Conservation (phyloP, 129 eudicot genomes). For the Artemisia argyi region DNA sequence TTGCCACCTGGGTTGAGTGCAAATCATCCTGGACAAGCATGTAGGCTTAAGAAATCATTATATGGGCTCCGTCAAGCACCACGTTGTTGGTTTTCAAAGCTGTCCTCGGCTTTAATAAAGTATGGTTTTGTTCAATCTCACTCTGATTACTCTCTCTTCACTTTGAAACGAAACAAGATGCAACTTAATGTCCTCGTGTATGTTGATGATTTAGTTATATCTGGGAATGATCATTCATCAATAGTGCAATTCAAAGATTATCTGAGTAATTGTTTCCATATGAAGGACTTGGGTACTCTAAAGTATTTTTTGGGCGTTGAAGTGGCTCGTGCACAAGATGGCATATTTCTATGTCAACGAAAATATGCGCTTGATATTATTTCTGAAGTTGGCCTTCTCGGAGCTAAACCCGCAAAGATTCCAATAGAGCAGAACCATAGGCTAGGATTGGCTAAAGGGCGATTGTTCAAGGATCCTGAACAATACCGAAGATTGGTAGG, state of each 20-base stretch:
- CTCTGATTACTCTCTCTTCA: conserved; percentile 12
- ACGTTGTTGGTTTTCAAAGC: conserved; percentile 16
- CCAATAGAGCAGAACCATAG: conserved; percentile 9
- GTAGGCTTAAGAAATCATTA: conserved; percentile 13
- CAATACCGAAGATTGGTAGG: too few species aligned
- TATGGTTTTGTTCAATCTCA: conserved; percentile 21
- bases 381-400: neutral
- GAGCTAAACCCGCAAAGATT: neutral
- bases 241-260: too few species aligned
- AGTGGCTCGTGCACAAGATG: too few species aligned
- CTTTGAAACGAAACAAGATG: neutral
- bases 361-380: conserved; percentile 23
- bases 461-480: neutral
- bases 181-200: too few species aligned
- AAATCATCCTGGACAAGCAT: neutral
- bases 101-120: neutral
- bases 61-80: conserved; percentile 22
- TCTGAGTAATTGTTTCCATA: too few species aligned
- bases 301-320: too few species aligned
- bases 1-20: neutral
- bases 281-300: too few species aligned
- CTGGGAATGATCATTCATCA: too few species aligned
- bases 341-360: conserved; percentile 11
- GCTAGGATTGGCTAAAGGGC: neutral
- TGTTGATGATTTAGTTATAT: too few species aligned